phyloP scores from a whole-genome alignment of 257 asterid genomes.

The Coffea canephora region DNA sequence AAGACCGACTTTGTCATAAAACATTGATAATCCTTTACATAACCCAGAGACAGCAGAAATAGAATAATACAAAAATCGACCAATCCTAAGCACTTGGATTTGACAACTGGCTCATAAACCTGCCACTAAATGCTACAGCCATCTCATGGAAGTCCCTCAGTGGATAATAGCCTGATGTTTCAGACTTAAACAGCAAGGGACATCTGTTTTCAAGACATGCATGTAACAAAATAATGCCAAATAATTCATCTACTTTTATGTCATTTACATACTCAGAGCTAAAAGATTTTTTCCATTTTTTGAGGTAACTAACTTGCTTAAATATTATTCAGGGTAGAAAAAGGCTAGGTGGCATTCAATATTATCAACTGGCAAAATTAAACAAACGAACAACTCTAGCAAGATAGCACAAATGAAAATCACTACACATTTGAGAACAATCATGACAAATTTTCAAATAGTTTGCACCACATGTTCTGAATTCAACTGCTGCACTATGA shows the following conservation, averaged over 20 bases:
- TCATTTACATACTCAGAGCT: no score
- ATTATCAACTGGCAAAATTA: not conserved
- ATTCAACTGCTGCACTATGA: not conserved
- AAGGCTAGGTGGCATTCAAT: not conserved
- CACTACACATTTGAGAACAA: not conserved
- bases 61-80: not conserved
- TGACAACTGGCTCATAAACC: no score
- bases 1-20: constrained; percentile 29
- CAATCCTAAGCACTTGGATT: not conserved
- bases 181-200: no score
- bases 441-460: not conserved
- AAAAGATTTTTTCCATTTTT: no score
- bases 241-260: not conserved
- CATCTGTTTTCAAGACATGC: not conserved
- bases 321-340: not conserved
- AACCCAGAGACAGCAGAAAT: not conserved
- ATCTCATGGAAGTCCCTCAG: no score
- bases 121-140: no score
- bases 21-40: not conserved
- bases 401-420: not conserved
- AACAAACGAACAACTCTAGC: not conserved
- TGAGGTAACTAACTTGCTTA: not conserved
- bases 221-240: not conserved
- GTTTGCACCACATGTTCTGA: not conserved
- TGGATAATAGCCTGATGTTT: no score